Conservation (phyloP, 495 filamentous ascomycete genomes). For the Filosporella fistucella region DNA sequence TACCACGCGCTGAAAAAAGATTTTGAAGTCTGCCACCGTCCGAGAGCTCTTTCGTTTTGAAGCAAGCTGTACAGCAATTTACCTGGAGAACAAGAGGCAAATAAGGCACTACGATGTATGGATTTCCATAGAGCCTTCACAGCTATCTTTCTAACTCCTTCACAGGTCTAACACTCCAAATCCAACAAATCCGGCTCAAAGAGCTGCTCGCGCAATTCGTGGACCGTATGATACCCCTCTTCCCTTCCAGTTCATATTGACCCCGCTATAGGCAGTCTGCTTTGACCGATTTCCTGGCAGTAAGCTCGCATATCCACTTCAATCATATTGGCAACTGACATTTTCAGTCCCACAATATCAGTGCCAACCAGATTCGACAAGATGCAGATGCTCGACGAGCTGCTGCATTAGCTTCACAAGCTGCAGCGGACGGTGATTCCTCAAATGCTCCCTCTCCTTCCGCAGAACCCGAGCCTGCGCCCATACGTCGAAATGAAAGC, state of each 20-base stretch:
- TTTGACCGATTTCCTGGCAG: constrained; percentile 75
- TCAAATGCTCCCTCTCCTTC: constrained; percentile 24
- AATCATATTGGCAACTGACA: not conserved
- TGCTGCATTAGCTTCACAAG: constrained; percentile 32
- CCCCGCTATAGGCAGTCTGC: constrained; percentile 52
- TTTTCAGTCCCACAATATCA: constrained; percentile 77
- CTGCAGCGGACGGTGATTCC: constrained; percentile 4
- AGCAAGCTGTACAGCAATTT: too few species aligned
- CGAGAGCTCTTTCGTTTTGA: too few species aligned
- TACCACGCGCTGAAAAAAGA: too few species aligned
- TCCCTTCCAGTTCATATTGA: not conserved
- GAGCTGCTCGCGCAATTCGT: constrained; percentile 46
- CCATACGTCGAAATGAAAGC: constrained; percentile 17
- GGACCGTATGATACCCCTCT: constrained; percentile 48
- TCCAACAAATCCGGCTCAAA: constrained; percentile 1
- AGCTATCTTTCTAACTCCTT: not conserved
- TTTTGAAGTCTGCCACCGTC: too few species aligned
- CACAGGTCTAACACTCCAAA: not conserved
- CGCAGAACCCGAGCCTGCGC: constrained; percentile 28
- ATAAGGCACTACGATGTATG: too few species aligned
- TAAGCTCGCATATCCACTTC: constrained; percentile 30
- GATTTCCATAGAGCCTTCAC: too few species aligned
- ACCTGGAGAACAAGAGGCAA: too few species aligned
- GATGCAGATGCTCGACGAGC: constrained; percentile 51
- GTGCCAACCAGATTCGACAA: constrained; percentile 69